Conservation (phyloP, 1,284 basidiomycete species). For the Quambalaria eucalypti region DNA sequence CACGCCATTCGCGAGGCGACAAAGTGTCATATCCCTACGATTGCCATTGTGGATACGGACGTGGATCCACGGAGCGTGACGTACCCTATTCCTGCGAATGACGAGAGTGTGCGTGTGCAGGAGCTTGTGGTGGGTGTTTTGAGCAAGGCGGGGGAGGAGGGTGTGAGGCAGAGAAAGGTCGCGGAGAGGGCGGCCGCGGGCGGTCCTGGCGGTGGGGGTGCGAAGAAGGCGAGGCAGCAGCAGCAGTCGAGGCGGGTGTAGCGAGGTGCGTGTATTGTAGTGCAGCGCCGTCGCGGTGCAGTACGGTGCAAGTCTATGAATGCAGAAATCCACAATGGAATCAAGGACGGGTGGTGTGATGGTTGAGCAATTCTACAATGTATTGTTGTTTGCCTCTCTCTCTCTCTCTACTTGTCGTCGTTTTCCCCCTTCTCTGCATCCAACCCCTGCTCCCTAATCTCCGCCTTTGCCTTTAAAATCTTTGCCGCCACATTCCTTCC, state of each 20-base stretch:
- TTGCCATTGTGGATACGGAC: conserved; percentile 77
- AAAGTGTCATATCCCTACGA: conserved; percentile 49
- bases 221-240: background rate
- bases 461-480: background rate
- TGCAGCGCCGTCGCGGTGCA: no score
- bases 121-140: conserved; percentile 84
- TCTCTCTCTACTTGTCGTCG: background rate
- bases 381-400: background rate
- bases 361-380: no score
- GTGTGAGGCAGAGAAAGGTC: conserved; percentile 2
- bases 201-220: background rate
- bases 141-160: conserved; percentile 67
- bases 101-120: conserved; percentile 80
- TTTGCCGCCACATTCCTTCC: background rate
- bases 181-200: background rate
- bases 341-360: no score
- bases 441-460: background rate
- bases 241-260: background rate
- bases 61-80: conserved; percentile 92
- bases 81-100: conserved; percentile 96
- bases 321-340: no score
- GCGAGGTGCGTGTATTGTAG: no score
- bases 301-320: no score
- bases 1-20: conserved; percentile 49
- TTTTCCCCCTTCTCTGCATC: background rate